Base-by-base conservation (phyloP, 2,329 filamentous ascomycete species). In the Neofusicoccum umdonicola region DNA sequence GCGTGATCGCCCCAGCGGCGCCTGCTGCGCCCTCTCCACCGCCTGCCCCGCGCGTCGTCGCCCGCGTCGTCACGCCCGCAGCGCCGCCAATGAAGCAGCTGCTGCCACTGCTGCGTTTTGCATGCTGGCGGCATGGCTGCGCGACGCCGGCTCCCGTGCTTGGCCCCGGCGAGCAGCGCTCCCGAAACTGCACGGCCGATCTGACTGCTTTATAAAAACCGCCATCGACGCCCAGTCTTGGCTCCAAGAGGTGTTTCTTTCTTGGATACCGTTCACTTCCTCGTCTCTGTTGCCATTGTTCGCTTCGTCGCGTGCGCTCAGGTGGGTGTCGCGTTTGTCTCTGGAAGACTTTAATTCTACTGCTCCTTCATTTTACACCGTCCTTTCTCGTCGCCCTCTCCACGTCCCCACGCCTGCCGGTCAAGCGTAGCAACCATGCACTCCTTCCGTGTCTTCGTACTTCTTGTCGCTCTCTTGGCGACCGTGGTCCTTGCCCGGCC, bases 391-490 rank as follows among this genome's bases (percentile, higher is more conserved):
- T n/a, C n/a, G 35, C 35, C 34, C 35, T 61, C n/a, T 61, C 44
- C 42, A 50, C 19, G 31, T 19, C 31, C 41, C 12, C 45, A 63
- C 62, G 63, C 47, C 47, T 65, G 63, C 63, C 39, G 63, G 63
- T 31, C 56, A 57, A 65, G 63, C 63, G 56, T 52, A 11, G 45
- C 34, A 48, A 76, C 66, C 65, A 78, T 78, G 76, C 68, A 73
- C 67, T 74, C 74, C 60, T 19, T 72, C 35, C 68, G 73, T 54
- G 67, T 72, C 39, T 65, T 80, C 61, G 67, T 81, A 64, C 68
- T 83, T 68, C 70, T 85, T 65, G 71, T 84, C 67, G 78, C 81
- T 73, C 74, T 86, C 65, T 72, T 85, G 68, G 78, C 77, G 42
- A 75, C 82, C 47, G 70, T 82, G 50, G 79, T 78, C 64, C 73